Evolutionary conservation across 352 stramenopile genomes (phyloP), one percentile per base, ranked within the genome.

Genomic region (Nothophytophthora sp.): DNA sequence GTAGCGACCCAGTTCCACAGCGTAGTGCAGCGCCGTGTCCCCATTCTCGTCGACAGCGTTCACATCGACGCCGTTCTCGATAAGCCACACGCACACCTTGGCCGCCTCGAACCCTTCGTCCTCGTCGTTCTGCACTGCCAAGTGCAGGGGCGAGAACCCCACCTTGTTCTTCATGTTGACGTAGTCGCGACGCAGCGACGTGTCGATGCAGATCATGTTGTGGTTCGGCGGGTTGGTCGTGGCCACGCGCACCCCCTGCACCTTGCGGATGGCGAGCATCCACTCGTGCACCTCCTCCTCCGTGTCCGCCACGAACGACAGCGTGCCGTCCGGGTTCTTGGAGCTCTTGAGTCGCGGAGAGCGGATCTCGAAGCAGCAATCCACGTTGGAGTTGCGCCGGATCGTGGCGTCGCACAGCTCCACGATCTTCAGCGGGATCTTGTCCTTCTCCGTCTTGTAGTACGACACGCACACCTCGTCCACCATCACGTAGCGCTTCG

Each of bases 141-240:
- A 55, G 35, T 95, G 86, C 40, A 95, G 68, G 3, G 81, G 79
- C 5, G 81, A 88, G 46, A 94, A 91, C 18, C 84, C 83, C 10
- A 74, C 46, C 43, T 89, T 90, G 73, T 97, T 96, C 56, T 84
- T 86, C 77, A 92, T 84, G 62, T 90, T 90, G 20, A 96, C 73
- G 43, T 95, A 91, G 41, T 93, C 81, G 43, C 82, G 78, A 23
- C 89, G 83, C 36, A 90, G 60, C 18, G 59, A 61, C 28, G 69
- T 84, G 63, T 97, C 84, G 45, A 97, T 85, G 60, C 85, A 96
- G 52, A 95, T 95, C 86, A 95, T 95, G 47, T 92, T 91, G 56
- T 92, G 81, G 55, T 87, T 92, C 5, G 83, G 73, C 39, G 79
- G 69, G 12, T 59, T 75, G 7, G 78, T 74, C 25, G 83, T 95